Evolutionary conservation across 371 early-diverging fungal genomes (phyloP), one percentile per base, ranked within the genome.

Genomic region (Phascolomyces articulosus): DNA sequence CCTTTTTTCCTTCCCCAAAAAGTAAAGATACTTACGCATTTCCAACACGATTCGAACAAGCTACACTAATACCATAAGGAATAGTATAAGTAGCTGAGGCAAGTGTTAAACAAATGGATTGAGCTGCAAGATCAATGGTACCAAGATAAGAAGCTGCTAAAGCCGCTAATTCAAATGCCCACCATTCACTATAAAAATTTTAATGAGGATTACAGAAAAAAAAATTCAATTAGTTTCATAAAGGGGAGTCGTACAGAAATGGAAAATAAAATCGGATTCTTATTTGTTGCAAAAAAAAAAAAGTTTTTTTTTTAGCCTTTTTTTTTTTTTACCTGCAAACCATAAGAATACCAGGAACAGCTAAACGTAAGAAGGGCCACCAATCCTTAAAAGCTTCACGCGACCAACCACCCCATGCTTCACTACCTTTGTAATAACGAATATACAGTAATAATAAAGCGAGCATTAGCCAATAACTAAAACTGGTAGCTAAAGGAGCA

Each of bases 351-450:
- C 91, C 89, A 20, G 91, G 90, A 9, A 90, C 55, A 0, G 92
- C 95, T 40, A 95, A 78, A 54, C 82, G 83, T 57, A 91, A 59
- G 69, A 90, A 93, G 23, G 85, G 82, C 65, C 83, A 79, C 87
- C 87, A 88, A 6, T 79, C 82, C 47, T 72, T 71, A 26, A 94
- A 70, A 9, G 90, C 85, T 54, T 88, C 88, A 20, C 83, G 73
- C 7, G 90, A 86, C 92, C 94, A 95, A 9, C 95, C 96, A 26
- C 93, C 93, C 95, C 95, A 97, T 3, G 86, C 84, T 27, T 85
- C 79, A 15, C 79, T 71, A 1, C 95, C 96, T 20, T 83, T 77
- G 55, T 93, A 77, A 66, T 74, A 90, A 47, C 72, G 65, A 26
- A 88, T 83, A 57, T 96, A 97, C 11, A 82, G 29, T 9, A 91